phyloP scores from a whole-genome alignment of 73 alveolate genomes.

The Paraurostyla sp. region DNA sequence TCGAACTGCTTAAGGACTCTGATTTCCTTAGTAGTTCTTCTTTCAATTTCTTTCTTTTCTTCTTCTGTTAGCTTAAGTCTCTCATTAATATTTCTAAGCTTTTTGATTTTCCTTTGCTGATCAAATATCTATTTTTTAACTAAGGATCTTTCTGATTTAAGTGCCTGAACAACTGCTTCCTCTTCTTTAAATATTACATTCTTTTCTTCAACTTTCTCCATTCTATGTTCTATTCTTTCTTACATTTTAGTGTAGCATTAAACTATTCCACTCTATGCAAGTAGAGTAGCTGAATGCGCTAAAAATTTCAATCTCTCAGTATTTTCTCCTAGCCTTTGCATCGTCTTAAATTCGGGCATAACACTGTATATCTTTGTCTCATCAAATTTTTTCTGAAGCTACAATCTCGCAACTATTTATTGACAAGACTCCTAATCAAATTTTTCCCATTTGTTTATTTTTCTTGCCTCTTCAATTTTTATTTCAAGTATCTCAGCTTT shows the following conservation, averaged over 20 bases:
- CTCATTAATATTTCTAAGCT: slow-evolving; percentile 12
- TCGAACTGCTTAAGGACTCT: not conserved
- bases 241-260: slow-evolving; percentile 23
- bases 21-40: slow-evolving; percentile 41
- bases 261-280: slow-evolving; percentile 22
- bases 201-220: slow-evolving; percentile 12
- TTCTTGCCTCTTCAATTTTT: not conserved
- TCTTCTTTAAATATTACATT: slow-evolving; percentile 17
- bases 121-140: slow-evolving; percentile 1
- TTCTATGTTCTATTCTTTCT: slow-evolving; percentile 15
- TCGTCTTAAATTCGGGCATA: slow-evolving; percentile 22
- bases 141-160: not conserved
- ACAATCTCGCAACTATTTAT: not conserved
- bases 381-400: slow-evolving; percentile 35
- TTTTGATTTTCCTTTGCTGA: not conserved
- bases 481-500: not conserved
- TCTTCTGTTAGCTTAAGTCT: slow-evolving; percentile 51
- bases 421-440: not conserved
- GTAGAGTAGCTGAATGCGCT: slow-evolving; percentile 10
- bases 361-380: not conserved
- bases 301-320: slow-evolving; percentile 52
- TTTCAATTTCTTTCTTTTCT: slow-evolving; percentile 38
- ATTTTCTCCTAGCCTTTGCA: slow-evolving; percentile 22
- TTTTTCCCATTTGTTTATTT: slow-evolving; percentile 28
- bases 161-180: not conserved